Percentiles rank a stretch among this genome's conserved stretches.
These are phyloP conservation scores for Phaeotremella skinneri DNA, from an alignment of 768 basidiomycete genomes.

Conservation along the genomic window DNA sequence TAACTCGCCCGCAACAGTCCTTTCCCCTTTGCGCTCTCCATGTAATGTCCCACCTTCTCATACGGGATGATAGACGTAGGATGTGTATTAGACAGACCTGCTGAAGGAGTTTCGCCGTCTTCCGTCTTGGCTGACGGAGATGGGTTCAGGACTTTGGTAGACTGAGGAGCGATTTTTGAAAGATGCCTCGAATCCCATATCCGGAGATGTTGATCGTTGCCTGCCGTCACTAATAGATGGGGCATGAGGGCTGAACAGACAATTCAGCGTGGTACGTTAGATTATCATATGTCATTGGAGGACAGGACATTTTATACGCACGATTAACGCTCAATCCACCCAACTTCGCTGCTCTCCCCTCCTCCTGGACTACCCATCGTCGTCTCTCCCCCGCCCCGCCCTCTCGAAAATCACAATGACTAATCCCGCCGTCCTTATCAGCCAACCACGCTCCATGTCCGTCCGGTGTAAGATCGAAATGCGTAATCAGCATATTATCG, in stretches of 20 bases:
- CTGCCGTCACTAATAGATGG: conserved; percentile 48
- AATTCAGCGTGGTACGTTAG: conserved; percentile 23
- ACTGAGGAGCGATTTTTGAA: conserved; percentile 16
- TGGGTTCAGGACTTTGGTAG: conserved; percentile 6
- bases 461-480: conserved; percentile 52
- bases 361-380: conserved; percentile 42
- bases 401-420: conserved; percentile 48
- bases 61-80: conserved; percentile 26
- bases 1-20: conserved; percentile 34
- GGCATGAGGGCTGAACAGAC: conserved; percentile 40
- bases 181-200: conserved; percentile 52
- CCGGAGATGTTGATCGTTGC: conserved; percentile 49
- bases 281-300: conserved; percentile 16
- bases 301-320: conserved; percentile 19
- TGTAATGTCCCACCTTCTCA: conserved; percentile 21
- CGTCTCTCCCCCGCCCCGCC: conserved; percentile 33
- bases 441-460: conserved; percentile 49
- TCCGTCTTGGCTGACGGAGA: conserved; percentile 5
- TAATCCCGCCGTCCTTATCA: conserved; percentile 50
- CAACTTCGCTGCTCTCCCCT: conserved; percentile 45
- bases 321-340: conserved; percentile 52
- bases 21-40: conserved; percentile 28
- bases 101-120: neutral
- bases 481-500: conserved; percentile 51
- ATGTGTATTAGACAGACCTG: conserved; percentile 3